Conservation (phyloP, 2,329 filamentous ascomycete genomes). For the Apiospora marii region DNA sequence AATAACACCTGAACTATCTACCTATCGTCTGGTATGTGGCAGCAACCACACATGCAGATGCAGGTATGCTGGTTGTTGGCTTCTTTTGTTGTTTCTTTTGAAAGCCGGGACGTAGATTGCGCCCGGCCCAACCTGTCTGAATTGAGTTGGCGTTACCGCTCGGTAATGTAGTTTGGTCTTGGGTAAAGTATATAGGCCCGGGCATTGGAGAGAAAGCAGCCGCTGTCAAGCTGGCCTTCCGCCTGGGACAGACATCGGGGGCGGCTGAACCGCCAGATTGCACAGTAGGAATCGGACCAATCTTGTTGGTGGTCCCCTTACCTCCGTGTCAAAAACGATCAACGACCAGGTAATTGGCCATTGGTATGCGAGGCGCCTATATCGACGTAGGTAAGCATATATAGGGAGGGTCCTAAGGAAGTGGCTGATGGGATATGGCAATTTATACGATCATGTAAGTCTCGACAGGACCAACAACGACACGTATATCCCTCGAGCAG, state of each 20-base stretch:
- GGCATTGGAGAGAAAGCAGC: not conserved
- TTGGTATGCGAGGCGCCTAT: constrained; percentile 12
- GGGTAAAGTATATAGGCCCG: not conserved
- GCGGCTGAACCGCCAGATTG: not conserved
- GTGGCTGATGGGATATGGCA: constrained; percentile 7
- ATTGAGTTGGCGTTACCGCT: constrained; percentile 11
- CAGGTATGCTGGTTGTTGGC: not conserved
- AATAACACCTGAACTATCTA: not conserved
- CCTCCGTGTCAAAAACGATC: constrained; percentile 12
- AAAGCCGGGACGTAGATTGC: constrained; percentile 12
- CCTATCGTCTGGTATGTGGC: not conserved
- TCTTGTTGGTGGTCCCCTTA: constrained; percentile 9
- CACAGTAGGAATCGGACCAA: constrained; percentile 2
- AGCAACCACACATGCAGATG: not conserved
- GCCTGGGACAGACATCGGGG: not conserved
- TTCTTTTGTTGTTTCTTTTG: constrained; percentile 5
- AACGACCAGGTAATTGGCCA: constrained; percentile 19
- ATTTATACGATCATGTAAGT: constrained; percentile 13
- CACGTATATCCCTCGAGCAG: not conserved
- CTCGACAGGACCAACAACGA: not conserved
- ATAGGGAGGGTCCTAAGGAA: constrained; percentile 11
- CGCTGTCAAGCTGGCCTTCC: constrained; percentile 9
- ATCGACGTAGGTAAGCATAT: not conserved
- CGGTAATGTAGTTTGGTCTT: not conserved
- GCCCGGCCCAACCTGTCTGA: not conserved